phyloP scores from a whole-genome alignment of 805 yeast genomes.

The Wickerhamomyces tratensis region DNA sequence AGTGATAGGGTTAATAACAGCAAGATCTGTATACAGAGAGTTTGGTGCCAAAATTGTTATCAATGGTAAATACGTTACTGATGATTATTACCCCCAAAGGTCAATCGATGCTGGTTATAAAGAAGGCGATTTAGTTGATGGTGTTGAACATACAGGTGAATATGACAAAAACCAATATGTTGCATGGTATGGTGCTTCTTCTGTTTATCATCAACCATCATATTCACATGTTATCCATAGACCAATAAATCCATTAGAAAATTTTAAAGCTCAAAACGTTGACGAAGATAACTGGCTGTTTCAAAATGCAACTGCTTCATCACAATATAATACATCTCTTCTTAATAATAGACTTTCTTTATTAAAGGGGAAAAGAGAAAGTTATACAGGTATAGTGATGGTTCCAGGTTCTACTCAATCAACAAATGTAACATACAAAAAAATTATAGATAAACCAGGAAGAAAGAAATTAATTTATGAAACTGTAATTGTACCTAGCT shows the following conservation, averaged over 20 bases:
- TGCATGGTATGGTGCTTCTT: constrained; percentile 41
- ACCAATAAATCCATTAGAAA: background rate
- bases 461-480: constrained; percentile 33
- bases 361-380: constrained; percentile 59
- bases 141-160: constrained; percentile 38
- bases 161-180: constrained; percentile 39
- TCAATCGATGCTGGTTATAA: constrained; percentile 46
- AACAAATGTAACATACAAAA: constrained; percentile 17
- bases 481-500: constrained; percentile 36
- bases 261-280: constrained; percentile 11
- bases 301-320: constrained; percentile 73
- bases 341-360: constrained; percentile 45
- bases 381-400: constrained; percentile 76
- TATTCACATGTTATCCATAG: background rate
- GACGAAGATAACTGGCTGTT: constrained; percentile 76
- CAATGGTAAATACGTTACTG: constrained; percentile 72
- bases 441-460: constrained; percentile 13
- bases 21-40: constrained; percentile 80
- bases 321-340: constrained; percentile 58
- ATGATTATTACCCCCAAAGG: constrained; percentile 75
- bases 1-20: constrained; percentile 82
- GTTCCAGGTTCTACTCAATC: constrained; percentile 76
- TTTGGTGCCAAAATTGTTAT: constrained; percentile 81
- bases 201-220: constrained; percentile 24
- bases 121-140: constrained; percentile 66